Evolutionary conservation across 345 rosid genomes (phyloP).

Genomic region (Populus nigra): DNA sequence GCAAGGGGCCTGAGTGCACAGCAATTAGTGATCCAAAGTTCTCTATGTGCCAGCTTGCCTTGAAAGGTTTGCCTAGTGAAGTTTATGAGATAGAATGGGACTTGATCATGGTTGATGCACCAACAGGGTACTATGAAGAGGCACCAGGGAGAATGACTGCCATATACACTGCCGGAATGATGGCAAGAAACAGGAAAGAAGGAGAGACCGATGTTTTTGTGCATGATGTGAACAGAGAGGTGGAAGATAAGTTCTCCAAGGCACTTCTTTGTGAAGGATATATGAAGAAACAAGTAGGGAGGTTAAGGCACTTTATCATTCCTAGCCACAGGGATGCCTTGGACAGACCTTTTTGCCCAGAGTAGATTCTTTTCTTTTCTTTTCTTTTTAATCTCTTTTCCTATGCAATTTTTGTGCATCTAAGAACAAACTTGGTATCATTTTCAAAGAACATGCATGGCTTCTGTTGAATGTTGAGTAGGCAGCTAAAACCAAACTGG

Average conservation of each 20-base stretch:
- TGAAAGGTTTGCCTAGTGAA: conserved; percentile 75
- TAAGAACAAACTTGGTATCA: neutral
- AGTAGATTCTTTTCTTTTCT: conserved; percentile 5
- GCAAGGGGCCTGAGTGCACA: conserved; percentile 70
- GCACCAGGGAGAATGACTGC: conserved; percentile 93
- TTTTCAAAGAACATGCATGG: neutral
- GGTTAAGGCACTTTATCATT: conserved; percentile 74
- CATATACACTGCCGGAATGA: conserved; percentile 79
- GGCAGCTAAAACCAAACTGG: neutral
- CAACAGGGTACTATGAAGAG: conserved; percentile 68
- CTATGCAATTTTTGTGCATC: neutral
- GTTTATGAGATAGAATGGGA: conserved; percentile 75
- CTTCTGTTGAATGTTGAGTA: neutral
- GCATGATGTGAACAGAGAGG: conserved; percentile 76
- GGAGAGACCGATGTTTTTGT: conserved; percentile 85
- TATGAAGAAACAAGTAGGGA: conserved; percentile 69
- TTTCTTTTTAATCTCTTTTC: neutral
- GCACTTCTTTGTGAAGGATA: conserved; percentile 74
- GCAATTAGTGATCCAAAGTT: conserved; percentile 60
- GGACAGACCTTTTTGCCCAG: conserved; percentile 63
- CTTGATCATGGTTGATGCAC: conserved; percentile 89
- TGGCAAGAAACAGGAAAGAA: conserved; percentile 66
- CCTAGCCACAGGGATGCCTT: conserved; percentile 62
- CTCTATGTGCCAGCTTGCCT: conserved; percentile 78
- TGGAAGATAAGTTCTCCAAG: conserved; percentile 70